Evolutionary conservation across 2,329 filamentous ascomycete species (phyloP).

Genomic region (Diplodia mutila): DNA sequence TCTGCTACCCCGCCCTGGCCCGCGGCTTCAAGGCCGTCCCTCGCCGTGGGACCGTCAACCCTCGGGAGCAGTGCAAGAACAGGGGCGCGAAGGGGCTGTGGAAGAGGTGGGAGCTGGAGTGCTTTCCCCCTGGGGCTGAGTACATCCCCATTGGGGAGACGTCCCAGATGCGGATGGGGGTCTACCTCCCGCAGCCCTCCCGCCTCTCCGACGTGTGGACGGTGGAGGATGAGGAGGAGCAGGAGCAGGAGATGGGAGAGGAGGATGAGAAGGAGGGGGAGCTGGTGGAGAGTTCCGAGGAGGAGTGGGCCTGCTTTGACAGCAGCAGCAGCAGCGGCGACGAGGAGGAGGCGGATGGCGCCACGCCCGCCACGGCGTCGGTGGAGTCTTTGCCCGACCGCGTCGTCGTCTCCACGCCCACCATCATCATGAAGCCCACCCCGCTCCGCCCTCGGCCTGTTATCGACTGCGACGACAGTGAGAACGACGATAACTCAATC

Average conservation of each 20-base stretch:
- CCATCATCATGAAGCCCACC: not conserved
- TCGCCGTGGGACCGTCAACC: not conserved
- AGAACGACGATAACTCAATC: not conserved
- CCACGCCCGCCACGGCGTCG: not conserved
- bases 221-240: not conserved
- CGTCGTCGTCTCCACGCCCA: not conserved
- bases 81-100: constrained; percentile 1
- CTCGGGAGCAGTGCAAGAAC: not conserved
- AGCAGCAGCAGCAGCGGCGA: not conserved
- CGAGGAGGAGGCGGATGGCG: not conserved
- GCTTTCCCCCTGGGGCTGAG: not conserved
- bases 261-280: not conserved
- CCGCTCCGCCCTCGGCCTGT: not conserved
- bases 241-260: not conserved
- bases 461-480: not conserved
- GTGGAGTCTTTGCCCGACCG: not conserved
- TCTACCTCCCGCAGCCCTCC: not conserved
- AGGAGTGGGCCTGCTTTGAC: not conserved
- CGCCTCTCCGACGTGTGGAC: not conserved
- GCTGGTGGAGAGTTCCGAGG: not conserved
- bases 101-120: not conserved
- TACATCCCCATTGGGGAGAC: not conserved
- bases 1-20: not conserved
- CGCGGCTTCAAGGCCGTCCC: not conserved
- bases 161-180: not conserved